Base-by-base conservation (phyloP, 202 grass and related monocot species). In the Carex sylvatica region DNA sequence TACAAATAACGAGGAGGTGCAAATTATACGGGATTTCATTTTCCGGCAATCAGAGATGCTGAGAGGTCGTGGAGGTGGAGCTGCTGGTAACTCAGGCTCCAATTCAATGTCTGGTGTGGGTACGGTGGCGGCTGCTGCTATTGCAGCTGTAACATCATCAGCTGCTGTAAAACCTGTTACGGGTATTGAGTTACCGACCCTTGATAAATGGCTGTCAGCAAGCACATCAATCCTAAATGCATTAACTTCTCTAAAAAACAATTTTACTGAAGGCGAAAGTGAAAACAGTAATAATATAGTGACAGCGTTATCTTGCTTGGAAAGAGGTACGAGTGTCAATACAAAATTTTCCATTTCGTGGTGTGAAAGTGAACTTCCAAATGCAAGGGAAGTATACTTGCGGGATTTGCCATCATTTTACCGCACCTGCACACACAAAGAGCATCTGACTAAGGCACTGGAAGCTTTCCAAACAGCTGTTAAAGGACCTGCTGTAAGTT, bases 341-440 rank as follows among this genome's bases (percentile, higher is more conserved):
- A 84, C 87, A 88, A 95, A 91, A 16, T 98, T 98, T 87, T 98
- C 92, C 82, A 86, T 93, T 79, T 95, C 87, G 19, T 98, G 95
- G 95, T 98, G 95, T 79, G 82, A 95, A 91, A 98, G 71, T 87
- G 84, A 85, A 56, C 89, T 98, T 86, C 92, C 95, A 70, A 78
- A 85, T 93, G 86, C 89, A 63, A 95, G 91, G 82, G 89, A 95
- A 23, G 81, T 91, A 30, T 98, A 98, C 72, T 63, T 93, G 62
- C 91, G 86, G 92, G 89, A 91, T 84, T 85, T 98, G 59, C 95
- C 92, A 85, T 62, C 86, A 35, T 95, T 90, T 84, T 98, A 95
- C 62, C 87, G 90, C 79, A 98, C 91, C 20, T 82, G 52, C 79
- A 83, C 85, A 61, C 95, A 98, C 86, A 88, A 87, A 68, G 19